phyloP scores from a whole-genome alignment of 176 grass and related monocot species.

The Hyparrhenia diplandra region DNA sequence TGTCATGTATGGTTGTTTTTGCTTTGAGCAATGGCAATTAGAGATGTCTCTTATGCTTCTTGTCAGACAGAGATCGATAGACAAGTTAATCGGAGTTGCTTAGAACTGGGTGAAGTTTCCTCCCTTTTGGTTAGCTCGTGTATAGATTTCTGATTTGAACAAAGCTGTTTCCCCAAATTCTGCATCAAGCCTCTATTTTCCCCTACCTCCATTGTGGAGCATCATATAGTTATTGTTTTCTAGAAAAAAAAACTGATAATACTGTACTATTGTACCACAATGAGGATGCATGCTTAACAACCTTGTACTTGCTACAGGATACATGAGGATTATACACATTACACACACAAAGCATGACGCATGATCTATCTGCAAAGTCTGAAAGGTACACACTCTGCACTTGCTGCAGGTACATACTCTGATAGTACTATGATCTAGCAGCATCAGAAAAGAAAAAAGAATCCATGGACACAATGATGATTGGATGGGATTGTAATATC shows the following conservation, averaged over 20 bases:
- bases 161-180: slow-evolving; percentile 43
- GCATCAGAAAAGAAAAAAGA: neutral
- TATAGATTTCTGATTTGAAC: slow-evolving; percentile 60
- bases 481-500: slow-evolving; percentile 26
- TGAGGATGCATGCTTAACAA: neutral
- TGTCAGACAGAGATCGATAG: slow-evolving; percentile 53
- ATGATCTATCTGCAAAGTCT: neutral
- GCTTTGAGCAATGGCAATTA: slow-evolving; percentile 43
- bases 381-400: neutral
- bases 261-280: neutral
- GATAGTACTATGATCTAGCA: neutral
- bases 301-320: neutral
- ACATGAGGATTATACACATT: too few species aligned
- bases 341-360: neutral
- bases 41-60: slow-evolving; percentile 29
- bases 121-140: slow-evolving; percentile 28
- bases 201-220: neutral
- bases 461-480: neutral
- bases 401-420: neutral
- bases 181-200: neutral
- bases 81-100: slow-evolving; percentile 42
- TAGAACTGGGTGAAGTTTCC: slow-evolving; percentile 28
- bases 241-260: neutral
- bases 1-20: slow-evolving; percentile 27
- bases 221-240: neutral